These are phyloP conservation scores for Neurospora africana DNA, from an alignment of 495 filamentous ascomycete species.

Conservation along the genomic window DNA sequence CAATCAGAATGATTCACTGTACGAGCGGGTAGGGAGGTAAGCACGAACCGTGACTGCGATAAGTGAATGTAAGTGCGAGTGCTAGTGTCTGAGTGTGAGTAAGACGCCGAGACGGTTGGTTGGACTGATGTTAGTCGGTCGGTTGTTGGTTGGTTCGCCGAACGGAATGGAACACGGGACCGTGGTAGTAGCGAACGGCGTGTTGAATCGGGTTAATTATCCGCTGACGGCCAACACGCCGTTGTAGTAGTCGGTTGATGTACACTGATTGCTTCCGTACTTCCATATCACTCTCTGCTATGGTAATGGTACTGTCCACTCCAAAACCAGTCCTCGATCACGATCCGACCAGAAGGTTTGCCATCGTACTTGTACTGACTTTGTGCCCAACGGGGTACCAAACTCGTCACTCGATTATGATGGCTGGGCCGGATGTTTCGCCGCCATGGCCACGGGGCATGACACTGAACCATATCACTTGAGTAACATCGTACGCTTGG, in stretches of 20 bases:
- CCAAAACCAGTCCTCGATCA: background rate
- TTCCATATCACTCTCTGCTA: background rate
- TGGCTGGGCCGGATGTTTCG: background rate
- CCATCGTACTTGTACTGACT: background rate
- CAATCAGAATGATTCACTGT: background rate
- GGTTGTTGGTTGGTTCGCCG: background rate
- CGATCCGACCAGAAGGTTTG: background rate
- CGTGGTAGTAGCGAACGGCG: background rate
- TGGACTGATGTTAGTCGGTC: background rate
- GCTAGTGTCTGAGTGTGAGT: background rate
- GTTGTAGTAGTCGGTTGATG: background rate
- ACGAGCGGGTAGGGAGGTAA: background rate
- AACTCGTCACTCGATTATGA: background rate
- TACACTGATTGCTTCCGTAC: no score
- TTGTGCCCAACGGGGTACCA: background rate
- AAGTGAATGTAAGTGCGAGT: no score
- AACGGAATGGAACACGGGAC: background rate
- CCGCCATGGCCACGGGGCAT: background rate
- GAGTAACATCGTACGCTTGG: background rate
- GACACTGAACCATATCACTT: background rate
- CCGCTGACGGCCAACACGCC: background rate
- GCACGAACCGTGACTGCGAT: background rate
- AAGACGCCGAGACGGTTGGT: background rate
- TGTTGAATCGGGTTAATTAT: background rate
- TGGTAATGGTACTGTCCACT: background rate